These are phyloP conservation scores for Sarocladiaceae sp. DNA, from an alignment of 2,329 filamentous ascomycete species.

Conservation along the genomic window DNA sequence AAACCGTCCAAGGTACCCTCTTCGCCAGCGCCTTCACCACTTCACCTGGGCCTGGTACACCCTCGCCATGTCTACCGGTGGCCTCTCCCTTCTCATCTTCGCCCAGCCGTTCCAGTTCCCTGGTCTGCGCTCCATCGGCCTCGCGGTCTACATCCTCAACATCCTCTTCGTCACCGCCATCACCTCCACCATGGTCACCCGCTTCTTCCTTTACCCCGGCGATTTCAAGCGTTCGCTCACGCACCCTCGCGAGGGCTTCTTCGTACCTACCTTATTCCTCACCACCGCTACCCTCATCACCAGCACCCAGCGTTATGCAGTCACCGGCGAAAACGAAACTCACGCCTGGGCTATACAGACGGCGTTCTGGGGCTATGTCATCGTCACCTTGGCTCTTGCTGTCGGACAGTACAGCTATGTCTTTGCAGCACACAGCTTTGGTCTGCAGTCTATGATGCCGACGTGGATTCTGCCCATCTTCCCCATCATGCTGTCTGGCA, in stretches of 20 bases:
- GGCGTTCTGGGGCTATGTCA: slow-evolving; percentile 6
- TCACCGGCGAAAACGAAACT: slow-evolving; percentile 21
- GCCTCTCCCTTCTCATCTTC: slow-evolving; percentile 57
- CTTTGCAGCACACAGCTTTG: slow-evolving; percentile 6
- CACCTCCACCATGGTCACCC: slow-evolving; percentile 44
- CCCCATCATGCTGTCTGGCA: slow-evolving; percentile 67
- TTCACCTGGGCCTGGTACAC: slow-evolving; percentile 72
- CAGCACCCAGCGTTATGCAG: slow-evolving; percentile 59
- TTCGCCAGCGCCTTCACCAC: slow-evolving; percentile 41
- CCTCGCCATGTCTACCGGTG: slow-evolving; percentile 68
- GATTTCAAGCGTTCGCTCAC: slow-evolving; percentile 48
- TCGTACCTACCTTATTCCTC: slow-evolving; percentile 67
- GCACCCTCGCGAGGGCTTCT: slow-evolving; percentile 63
- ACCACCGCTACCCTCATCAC: slow-evolving; percentile 62
- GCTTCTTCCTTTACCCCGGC: slow-evolving; percentile 55
- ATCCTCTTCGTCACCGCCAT: slow-evolving; percentile 53
- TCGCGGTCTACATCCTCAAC: slow-evolving; percentile 62
- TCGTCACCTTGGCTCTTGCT: slow-evolving; percentile 4
- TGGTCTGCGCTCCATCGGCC: slow-evolving; percentile 57
- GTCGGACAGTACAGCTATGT: slow-evolving; percentile 5
- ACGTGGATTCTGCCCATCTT: slow-evolving; percentile 71
- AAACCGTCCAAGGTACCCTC: slow-evolving; percentile 1
- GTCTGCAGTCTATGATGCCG: slow-evolving; percentile 64
- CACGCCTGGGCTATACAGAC: slow-evolving; percentile 6
- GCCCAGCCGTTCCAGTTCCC: slow-evolving; percentile 58